Base-by-base conservation (phyloP, 2,329 filamentous ascomycete species). In the Paraphoma chrysanthemicola region DNA sequence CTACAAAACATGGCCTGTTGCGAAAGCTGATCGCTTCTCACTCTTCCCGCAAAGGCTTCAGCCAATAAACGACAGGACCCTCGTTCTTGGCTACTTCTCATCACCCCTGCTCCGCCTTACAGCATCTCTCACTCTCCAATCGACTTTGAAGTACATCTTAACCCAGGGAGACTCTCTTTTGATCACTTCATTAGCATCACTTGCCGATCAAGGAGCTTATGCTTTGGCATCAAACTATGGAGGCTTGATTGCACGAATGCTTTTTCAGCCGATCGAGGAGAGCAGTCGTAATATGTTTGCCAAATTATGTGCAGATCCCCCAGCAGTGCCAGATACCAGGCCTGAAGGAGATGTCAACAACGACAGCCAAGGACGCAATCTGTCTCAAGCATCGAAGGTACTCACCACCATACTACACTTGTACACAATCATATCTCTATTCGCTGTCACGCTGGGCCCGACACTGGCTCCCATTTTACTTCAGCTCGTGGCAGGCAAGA, bases 231-330 rank as follows among this genome's bases (percentile, higher is more conserved):
- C 93, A 68, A 99, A 98, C 77, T 99, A 83, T 74, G 95, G 95
- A 18, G 91, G 93, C 2, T 85, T 99, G 0, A 80, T 96, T 29
- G 95, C 95, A 0, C 87, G 95, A 3, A 86, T 98, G 62, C 80
- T 99, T 48, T 94, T 99, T 74, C 95, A 98, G 70, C 96, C 95
- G 7, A 87, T 99, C 57, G 95, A 99, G 77, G 96, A 99, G 77
- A 94, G 90, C 74, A 93, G 90, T 62, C 89, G 96, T 39, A 93
- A 89, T 71, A 88, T 97, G 72, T 97, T 98, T 69, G 93, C 92
- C 50, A 90, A 90, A 33, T 81, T 97, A 0, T 86, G 97, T 18
- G 79, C 79, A 76, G 82, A 65, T 11, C 39, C 39, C 6, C 47
- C 46, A 7, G 44, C 59, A 58, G 67, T 16, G 48, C 72, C 41